phyloP scores from a whole-genome alignment of 164 flowering plant genomes.

The Liriodendron chinense region DNA sequence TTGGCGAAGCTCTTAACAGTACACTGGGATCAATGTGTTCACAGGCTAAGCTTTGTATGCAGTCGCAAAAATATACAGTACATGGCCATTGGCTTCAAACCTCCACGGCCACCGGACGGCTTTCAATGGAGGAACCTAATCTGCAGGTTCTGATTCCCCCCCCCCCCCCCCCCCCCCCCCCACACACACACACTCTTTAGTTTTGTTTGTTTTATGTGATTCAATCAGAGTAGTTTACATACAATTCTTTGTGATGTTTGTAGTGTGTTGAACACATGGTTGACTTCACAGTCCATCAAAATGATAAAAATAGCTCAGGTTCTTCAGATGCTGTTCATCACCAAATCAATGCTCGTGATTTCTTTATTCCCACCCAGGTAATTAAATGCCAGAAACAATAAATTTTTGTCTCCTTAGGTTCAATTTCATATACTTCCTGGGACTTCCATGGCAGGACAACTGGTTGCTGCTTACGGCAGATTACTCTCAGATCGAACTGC shows the following conservation, averaged over 20 bases:
- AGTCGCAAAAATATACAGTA: constrained; percentile 66
- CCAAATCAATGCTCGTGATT: constrained; percentile 81
- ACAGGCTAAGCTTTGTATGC: constrained; percentile 60
- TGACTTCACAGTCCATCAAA: constrained; percentile 47
- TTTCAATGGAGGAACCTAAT: constrained; percentile 98
- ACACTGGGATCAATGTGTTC: constrained; percentile 95
- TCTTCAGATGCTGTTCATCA: constrained; percentile 29
- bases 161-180: too few species aligned
- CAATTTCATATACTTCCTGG: neutral
- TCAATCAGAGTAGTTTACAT: neutral
- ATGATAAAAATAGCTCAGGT: constrained; percentile 22
- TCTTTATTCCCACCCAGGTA: constrained; percentile 87
- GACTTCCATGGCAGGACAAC: constrained; percentile 56
- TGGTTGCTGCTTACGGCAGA: constrained; percentile 90
- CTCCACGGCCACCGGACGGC: constrained; percentile 93
- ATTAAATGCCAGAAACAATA: neutral
- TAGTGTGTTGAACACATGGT: constrained; percentile 92
- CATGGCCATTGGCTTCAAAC: constrained; percentile 99
- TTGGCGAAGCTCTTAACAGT: constrained; percentile 79
- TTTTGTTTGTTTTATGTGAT: neutral
- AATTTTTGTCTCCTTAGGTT: neutral
- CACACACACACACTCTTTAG: too few species aligned
- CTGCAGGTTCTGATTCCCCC: constrained; percentile 68
- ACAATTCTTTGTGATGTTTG: constrained; percentile 6
- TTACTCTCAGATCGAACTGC: constrained; percentile 94